Evolutionary conservation across 805 yeast genomes (phyloP), one percentile per base, ranked within the genome.

Genomic region (Candida maris): DNA sequence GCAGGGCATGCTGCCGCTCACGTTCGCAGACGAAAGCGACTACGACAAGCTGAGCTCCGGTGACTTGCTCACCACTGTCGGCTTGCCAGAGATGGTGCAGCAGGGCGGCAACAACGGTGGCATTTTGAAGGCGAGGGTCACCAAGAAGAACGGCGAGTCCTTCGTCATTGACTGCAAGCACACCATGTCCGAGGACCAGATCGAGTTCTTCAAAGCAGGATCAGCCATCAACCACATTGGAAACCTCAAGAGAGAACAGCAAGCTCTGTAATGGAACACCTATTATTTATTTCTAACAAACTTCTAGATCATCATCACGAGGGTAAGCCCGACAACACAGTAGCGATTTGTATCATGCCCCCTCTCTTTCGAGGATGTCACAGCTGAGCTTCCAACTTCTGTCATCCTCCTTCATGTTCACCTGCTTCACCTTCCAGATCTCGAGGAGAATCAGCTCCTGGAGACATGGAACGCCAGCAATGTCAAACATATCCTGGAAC

Each of bases 111-210:
- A 86, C 58, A 88, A 89, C 56, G 97, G 96, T 41, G 97, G 97
- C 15, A 60, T 69, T 22, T 61, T 93, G 48, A 74, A 71, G 37
- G 64, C 93, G 48, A 73, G 76, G 56, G 84, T 93, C 9, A 81
- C 85, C 23, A 86, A 85, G 63, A 74, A 63, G 41, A 73, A 76
- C 44, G 97, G 97, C 9, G 75, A 79, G 36, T 54, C 71, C 20
- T 81, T 81, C 48, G 78, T 73, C 37, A 79, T 93, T 46, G 71
- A 75, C 48, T 77, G 93, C 52, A 88, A 81, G 64, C 98, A 93
- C 65, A 91, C 97, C 32, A 89, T 93, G 97, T 88, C 97, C 15
- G 78, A 77, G 60, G 98, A 93, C 64, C 98, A 93, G 71, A 71
- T 93, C 37, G 94, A 85, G 46, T 93, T 91, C 68, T 93, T 93